phyloP scores from a whole-genome alignment of 129 eudicot genomes.

The Gnaphalium uliginosum region DNA sequence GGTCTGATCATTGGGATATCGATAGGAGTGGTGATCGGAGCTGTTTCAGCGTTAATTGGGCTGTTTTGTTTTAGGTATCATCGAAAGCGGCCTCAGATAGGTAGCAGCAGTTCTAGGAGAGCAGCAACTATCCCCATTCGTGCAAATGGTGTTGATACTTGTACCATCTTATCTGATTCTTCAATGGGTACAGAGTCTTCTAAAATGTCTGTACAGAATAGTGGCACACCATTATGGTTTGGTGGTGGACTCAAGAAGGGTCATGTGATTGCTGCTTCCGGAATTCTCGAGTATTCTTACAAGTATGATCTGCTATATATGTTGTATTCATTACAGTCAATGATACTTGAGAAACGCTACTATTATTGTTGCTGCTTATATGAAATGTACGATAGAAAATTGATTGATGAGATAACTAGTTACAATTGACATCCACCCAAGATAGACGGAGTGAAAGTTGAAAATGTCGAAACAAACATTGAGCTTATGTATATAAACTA shows the following conservation, averaged over 20 bases:
- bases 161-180: slow-evolving; percentile 76
- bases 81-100: slow-evolving; percentile 66
- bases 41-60: slow-evolving; percentile 56
- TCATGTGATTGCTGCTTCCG: slow-evolving; percentile 82
- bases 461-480: neutral
- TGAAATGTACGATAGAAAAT: neutral
- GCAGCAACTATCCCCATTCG: slow-evolving; percentile 79
- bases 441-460: neutral
- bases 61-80: slow-evolving; percentile 73
- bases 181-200: slow-evolving; percentile 83
- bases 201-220: slow-evolving; percentile 42
- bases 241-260: slow-evolving; percentile 73
- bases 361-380: neutral
- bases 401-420: slow-evolving; percentile 3
- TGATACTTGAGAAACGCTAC: neutral
- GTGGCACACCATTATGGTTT: slow-evolving; percentile 56
- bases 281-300: slow-evolving; percentile 85
- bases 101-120: slow-evolving; percentile 87
- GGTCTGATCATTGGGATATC: slow-evolving; percentile 89
- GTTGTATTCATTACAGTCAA: neutral
- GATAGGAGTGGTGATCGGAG: slow-evolving; percentile 93
- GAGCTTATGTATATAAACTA: neutral
- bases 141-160: slow-evolving; percentile 81
- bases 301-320: slow-evolving; percentile 43
- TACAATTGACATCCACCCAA: neutral